These are phyloP conservation scores for Aegilops umbellulata DNA, from an alignment of 176 grass and related monocot genomes.

Conservation along the genomic window DNA sequence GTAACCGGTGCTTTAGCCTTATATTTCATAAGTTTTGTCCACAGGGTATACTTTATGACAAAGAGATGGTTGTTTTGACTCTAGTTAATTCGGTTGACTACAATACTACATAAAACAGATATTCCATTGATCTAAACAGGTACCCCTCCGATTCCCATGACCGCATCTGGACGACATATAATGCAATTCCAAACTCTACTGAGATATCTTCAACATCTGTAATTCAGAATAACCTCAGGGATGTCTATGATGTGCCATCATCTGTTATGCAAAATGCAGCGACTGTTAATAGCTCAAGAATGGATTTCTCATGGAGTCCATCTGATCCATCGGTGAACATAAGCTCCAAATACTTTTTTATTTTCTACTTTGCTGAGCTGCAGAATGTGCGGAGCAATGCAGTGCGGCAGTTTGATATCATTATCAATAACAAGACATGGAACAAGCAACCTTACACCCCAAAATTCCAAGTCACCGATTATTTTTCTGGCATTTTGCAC, in stretches of 20 bases:
- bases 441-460: conserved; percentile 38
- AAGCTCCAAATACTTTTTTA: conserved; percentile 29
- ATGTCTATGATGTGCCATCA: conserved; percentile 35
- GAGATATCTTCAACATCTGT: conserved; percentile 32
- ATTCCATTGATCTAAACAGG: conserved; percentile 34
- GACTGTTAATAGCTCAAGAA: conserved; percentile 8
- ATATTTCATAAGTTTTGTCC: background rate
- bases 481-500: conserved; percentile 5
- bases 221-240: conserved; percentile 11
- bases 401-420: conserved; percentile 38
- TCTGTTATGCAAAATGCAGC: conserved; percentile 43
- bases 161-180: conserved; percentile 38
- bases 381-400: conserved; percentile 8
- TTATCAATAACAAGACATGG: conserved; percentile 21
- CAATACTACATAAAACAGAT: background rate
- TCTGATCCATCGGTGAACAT: conserved; percentile 14
- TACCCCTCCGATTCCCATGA: conserved; percentile 52
- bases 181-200: background rate
- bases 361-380: conserved; percentile 46
- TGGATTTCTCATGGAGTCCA: conserved; percentile 39
- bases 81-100: background rate
- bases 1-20: background rate
- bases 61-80: background rate
- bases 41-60: background rate
- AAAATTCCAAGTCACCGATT: background rate